Conservation (phyloP, 1,284 basidiomycete species). For the Cerioporus squamosus region DNA sequence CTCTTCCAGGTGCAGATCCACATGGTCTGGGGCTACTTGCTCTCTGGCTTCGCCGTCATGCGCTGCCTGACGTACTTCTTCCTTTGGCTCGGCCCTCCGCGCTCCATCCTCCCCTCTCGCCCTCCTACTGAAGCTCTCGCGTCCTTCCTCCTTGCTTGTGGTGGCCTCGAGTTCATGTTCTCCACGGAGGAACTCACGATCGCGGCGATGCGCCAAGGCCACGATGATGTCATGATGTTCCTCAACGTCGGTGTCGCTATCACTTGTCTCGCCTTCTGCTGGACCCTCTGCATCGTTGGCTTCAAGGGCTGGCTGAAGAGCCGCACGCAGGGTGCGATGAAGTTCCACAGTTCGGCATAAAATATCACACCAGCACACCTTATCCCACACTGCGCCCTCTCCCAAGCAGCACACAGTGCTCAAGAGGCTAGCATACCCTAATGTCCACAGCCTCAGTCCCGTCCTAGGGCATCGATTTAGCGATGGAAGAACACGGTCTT, state of each 20-base stretch:
- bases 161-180: constrained; percentile 92
- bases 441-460: background rate
- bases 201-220: constrained; percentile 89
- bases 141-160: constrained; percentile 85
- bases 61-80: constrained; percentile 93
- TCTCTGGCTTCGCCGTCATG: constrained; percentile 80
- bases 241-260: constrained; percentile 80
- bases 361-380: background rate
- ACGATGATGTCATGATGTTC: constrained; percentile 92
- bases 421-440: background rate
- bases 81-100: constrained; percentile 83
- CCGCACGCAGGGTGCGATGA: constrained; percentile 43
- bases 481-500: no score
- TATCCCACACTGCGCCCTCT: background rate
- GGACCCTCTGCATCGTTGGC: constrained; percentile 72
- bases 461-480: no score
- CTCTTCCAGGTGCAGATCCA: constrained; percentile 92
- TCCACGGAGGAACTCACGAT: constrained; percentile 91
- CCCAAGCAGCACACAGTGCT: background rate
- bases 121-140: constrained; percentile 94
- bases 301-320: constrained; percentile 82
- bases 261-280: constrained; percentile 83
- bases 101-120: constrained; percentile 84
- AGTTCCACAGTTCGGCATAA: constrained; percentile 51
- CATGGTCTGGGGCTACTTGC: constrained; percentile 89